phyloP scores from a whole-genome alignment of 202 grass and related monocot genomes.

The Elaeis oleifera region DNA sequence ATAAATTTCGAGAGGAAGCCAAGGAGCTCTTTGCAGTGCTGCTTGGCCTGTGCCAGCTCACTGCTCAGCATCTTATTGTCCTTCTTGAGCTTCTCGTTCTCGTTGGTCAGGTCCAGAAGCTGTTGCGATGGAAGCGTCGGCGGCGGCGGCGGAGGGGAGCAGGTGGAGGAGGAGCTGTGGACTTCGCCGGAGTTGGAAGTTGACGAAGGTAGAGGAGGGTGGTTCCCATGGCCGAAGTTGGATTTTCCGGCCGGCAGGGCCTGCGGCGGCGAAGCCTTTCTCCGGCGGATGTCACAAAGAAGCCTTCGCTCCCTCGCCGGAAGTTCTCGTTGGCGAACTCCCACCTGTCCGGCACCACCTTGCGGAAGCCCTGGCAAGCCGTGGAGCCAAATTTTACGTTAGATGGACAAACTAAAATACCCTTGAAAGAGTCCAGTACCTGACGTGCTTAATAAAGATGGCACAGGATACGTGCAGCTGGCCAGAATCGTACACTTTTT shows the following conservation, averaged over 20 bases:
- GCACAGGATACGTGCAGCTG: no score
- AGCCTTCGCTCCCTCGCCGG: neutral
- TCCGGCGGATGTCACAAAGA: conserved; percentile 1
- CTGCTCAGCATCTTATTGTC: neutral
- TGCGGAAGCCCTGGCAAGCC: conserved; percentile 1
- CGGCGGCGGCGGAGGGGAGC: no score
- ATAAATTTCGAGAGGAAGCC: conserved; percentile 7
- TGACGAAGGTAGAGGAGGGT: no score
- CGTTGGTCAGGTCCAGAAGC: conserved; percentile 1
- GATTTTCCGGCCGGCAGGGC: neutral
- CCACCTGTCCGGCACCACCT: conserved; percentile 6
- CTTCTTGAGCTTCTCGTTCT: conserved; percentile 7
- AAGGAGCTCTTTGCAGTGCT: neutral
- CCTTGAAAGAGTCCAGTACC: no score
- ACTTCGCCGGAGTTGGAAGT: no score
- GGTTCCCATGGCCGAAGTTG: no score
- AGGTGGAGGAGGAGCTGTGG: no score
- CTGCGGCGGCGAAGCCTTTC: neutral
- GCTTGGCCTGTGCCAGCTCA: neutral
- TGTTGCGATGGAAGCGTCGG: neutral
- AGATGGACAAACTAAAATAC: no score
- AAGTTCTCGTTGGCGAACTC: conserved; percentile 6
- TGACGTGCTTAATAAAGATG: no score
- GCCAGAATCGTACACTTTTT: no score
- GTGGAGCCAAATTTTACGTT: neutral